Conservation (phyloP, 176 grass and related monocot species). For the Oryza longistaminata region DNA sequence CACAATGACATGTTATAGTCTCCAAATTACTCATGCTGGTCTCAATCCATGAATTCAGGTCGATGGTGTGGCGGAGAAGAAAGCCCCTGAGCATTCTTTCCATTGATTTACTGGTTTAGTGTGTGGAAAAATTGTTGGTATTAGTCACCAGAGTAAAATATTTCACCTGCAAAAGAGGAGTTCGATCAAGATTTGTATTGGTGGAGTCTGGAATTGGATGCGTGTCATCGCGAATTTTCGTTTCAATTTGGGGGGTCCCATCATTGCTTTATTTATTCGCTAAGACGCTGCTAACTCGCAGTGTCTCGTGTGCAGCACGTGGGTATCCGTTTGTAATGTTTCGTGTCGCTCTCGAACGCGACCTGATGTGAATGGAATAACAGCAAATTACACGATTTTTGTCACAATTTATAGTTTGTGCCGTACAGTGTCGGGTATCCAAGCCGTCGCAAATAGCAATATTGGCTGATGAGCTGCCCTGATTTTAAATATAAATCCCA, state of each 20-base stretch:
- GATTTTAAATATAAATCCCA: no score
- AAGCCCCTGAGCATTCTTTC: constrained; percentile 38
- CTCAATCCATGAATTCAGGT: constrained; percentile 43
- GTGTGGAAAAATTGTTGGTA: background rate
- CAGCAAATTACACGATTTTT: background rate
- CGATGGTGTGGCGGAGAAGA: constrained; percentile 58
- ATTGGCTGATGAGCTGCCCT: no score
- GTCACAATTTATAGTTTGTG: background rate
- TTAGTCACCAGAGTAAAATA: background rate
- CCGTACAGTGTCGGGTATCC: background rate
- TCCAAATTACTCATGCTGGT: background rate
- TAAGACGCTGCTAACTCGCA: background rate
- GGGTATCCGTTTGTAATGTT: constrained; percentile 27
- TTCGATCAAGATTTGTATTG: background rate
- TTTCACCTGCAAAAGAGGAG: background rate
- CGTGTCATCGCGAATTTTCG: background rate
- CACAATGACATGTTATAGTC: background rate
- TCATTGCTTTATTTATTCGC: background rate
- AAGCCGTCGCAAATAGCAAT: no score
- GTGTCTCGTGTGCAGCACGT: background rate
- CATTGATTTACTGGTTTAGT: background rate
- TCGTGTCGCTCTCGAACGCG: background rate
- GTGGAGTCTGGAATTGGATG: background rate
- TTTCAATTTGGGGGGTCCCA: background rate
- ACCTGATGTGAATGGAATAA: background rate